Conservation (phyloP, 768 basidiomycete genomes). For the Mycena leptocephala region DNA sequence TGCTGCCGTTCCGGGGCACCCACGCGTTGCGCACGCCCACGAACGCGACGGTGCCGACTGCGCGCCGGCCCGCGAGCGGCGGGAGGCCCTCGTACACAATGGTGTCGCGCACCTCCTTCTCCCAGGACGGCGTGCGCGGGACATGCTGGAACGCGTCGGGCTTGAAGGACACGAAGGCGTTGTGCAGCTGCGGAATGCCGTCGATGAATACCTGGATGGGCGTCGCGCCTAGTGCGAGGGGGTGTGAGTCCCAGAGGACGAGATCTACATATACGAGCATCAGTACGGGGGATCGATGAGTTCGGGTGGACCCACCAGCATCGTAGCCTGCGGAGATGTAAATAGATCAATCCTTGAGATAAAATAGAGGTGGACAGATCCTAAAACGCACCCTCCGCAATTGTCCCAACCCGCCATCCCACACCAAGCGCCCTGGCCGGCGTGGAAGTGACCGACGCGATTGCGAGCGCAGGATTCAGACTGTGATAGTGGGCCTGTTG, state of each 20-base stretch:
- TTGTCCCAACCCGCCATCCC: slow-evolving; percentile 73
- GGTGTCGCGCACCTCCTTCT: slow-evolving; percentile 71
- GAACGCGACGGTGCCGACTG: slow-evolving; percentile 63
- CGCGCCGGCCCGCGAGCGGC: slow-evolving; percentile 64
- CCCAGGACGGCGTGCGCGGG: slow-evolving; percentile 72
- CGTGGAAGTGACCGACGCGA: slow-evolving; percentile 74
- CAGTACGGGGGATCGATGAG: neutral
- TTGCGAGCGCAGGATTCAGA: slow-evolving; percentile 67
- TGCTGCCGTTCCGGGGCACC: slow-evolving; percentile 34
- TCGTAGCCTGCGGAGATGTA: slow-evolving; percentile 69
- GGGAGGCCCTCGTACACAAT: slow-evolving; percentile 80
- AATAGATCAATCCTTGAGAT: neutral
- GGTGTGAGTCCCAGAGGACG: slow-evolving; percentile 83
- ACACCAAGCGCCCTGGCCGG: slow-evolving; percentile 77
- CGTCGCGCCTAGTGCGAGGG: slow-evolving; percentile 84
- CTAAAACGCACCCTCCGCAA: slow-evolving; percentile 63
- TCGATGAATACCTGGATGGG: slow-evolving; percentile 89
- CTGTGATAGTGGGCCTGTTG: slow-evolving; percentile 80
- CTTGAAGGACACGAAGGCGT: slow-evolving; percentile 59
- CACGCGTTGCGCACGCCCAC: slow-evolving; percentile 65
- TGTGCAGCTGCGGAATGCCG: slow-evolving; percentile 76
- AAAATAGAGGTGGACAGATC: neutral
- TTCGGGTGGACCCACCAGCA: slow-evolving; percentile 58
- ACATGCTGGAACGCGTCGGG: slow-evolving; percentile 64
- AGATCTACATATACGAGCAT: slow-evolving; percentile 53